Evolutionary conservation across 1,139 yeast genomes (phyloP).

Genomic region (Debaryomyces subglobosus): DNA sequence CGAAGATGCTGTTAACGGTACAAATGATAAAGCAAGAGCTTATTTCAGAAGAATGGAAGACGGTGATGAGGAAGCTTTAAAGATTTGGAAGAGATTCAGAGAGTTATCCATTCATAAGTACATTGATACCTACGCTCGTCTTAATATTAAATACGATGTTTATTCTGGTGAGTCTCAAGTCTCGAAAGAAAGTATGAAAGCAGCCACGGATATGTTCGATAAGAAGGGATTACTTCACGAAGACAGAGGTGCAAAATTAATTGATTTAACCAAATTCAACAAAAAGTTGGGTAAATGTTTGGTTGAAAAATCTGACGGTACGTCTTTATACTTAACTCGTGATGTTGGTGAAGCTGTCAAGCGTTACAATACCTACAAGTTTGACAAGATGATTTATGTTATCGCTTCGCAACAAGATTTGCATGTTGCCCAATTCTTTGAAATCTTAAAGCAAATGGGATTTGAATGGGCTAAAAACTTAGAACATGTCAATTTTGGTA

Average conservation of each 20-base stretch:
- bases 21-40: conserved; percentile 83
- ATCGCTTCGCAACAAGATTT: conserved; percentile 96
- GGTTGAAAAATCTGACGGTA: conserved; percentile 94
- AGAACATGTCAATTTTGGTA: conserved; percentile 90
- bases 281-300: conserved; percentile 94
- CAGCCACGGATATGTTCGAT: conserved; percentile 63
- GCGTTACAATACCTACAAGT: conserved; percentile 81
- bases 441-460: conserved; percentile 91
- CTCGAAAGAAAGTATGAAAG: conserved; percentile 68
- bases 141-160: conserved; percentile 82
- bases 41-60: conserved; percentile 93
- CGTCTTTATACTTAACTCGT: conserved; percentile 91
- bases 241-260: conserved; percentile 89
- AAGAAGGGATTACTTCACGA: conserved; percentile 76
- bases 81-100: conserved; percentile 87
- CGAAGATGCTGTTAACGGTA: conserved; percentile 56
- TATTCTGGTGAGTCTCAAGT: conserved; percentile 98
- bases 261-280: conserved; percentile 83
- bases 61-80: conserved; percentile 81
- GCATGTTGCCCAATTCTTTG: conserved; percentile 92
- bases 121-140: conserved; percentile 85
- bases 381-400: conserved; percentile 95
- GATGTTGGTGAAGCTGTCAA: conserved; percentile 97
- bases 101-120: conserved; percentile 85
- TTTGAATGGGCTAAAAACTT: conserved; percentile 82